Conservation (phyloP, 352 stramenopile genomes). For the Saprolegnia parasitica region DNA sequence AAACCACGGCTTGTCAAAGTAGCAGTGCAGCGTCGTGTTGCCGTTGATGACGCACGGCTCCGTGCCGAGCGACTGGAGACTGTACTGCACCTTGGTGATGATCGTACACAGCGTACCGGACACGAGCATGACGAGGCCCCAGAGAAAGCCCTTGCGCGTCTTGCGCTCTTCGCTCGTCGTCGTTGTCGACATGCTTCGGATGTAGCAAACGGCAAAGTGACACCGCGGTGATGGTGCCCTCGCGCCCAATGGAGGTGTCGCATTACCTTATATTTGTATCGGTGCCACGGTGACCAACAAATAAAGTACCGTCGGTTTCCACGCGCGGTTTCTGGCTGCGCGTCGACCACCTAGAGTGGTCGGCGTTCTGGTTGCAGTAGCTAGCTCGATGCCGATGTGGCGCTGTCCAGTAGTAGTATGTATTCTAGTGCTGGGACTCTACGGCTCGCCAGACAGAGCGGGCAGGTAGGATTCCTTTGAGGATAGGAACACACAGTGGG, state of each 20-base stretch:
- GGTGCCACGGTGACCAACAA: too few relatives aligned
- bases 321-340: too few relatives aligned
- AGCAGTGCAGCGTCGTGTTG: constrained; percentile 36
- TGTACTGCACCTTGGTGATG: constrained; percentile 83
- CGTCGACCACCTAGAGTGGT: too few relatives aligned
- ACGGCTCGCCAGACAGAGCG: too few relatives aligned
- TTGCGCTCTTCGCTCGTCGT: constrained; percentile 22
- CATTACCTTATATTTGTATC: too few relatives aligned
- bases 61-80: constrained; percentile 48
- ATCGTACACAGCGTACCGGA: constrained; percentile 81
- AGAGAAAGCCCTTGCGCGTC: constrained; percentile 45
- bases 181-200: not conserved
- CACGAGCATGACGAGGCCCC: constrained; percentile 62
- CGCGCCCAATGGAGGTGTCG: too few relatives aligned
- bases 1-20: constrained; percentile 85
- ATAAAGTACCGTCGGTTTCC: too few relatives aligned
- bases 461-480: not conserved
- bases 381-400: too few relatives aligned
- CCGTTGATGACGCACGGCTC: constrained; percentile 47
- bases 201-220: not conserved
- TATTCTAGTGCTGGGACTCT: too few relatives aligned
- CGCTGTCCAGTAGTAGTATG: too few relatives aligned
- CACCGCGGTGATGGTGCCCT: too few relatives aligned
- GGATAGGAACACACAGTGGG: constrained; percentile 1
- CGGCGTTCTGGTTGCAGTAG: too few relatives aligned